These are phyloP conservation scores for Phtheirospermum japonicum DNA, from an alignment of 257 asterid genomes.

Conservation along the genomic window DNA sequence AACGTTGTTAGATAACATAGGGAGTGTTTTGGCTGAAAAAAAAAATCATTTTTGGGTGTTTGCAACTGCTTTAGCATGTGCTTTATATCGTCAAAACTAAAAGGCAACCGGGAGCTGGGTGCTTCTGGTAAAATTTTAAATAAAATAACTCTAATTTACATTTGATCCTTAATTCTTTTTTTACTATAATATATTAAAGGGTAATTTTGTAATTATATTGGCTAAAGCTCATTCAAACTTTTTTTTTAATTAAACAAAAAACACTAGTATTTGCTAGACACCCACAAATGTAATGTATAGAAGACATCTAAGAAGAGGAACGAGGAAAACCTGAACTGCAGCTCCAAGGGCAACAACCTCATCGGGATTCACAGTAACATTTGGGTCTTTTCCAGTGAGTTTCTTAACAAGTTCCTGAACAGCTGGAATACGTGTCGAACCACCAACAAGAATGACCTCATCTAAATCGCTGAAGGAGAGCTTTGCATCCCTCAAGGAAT, in stretches of 20 bases:
- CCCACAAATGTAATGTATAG: not conserved
- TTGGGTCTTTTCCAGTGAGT: conserved; percentile 85
- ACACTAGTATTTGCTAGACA: no score
- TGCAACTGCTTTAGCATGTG: no score
- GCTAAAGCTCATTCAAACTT: no score
- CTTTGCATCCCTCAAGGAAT: conserved; percentile 82
- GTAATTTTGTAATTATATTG: no score
- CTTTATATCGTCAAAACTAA: no score
- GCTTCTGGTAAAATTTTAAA: no score
- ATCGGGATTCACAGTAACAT: conserved; percentile 84
- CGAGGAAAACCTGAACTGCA: conserved; percentile 71
- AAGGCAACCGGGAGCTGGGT: no score
- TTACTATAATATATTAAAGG: no score
- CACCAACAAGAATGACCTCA: conserved; percentile 86
- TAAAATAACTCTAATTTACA: no score
- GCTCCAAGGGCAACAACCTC: conserved; percentile 97
- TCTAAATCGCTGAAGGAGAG: conserved; percentile 72
- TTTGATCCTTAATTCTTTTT: no score
- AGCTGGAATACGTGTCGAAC: conserved; percentile 88
- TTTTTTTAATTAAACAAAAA: no score
- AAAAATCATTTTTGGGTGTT: not conserved
- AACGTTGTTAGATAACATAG: not conserved
- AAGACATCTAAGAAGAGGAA: conserved; percentile 1
- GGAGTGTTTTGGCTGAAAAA: not conserved
- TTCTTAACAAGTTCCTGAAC: conserved; percentile 82